Conservation (phyloP, 179 eudicot genomes). For the Dionaea muscipula region DNA sequence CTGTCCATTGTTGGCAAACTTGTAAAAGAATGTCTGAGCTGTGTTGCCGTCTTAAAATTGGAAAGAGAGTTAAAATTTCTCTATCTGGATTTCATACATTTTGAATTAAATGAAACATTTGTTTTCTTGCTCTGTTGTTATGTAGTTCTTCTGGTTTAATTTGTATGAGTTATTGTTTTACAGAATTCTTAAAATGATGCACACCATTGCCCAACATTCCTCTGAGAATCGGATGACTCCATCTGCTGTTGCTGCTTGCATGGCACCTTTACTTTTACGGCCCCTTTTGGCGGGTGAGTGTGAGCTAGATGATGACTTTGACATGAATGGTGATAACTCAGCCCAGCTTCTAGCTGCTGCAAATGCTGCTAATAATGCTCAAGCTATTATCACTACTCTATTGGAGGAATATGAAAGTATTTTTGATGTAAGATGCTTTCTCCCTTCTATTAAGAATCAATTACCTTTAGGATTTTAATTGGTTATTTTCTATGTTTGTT, state of each 20-base stretch:
- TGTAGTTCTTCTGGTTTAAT: neutral
- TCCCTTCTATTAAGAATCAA: conserved; percentile 25
- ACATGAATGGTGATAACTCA: conserved; percentile 70
- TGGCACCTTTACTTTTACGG: conserved; percentile 97
- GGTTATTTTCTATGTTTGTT: neutral
- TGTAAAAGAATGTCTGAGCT: too few relatives aligned
- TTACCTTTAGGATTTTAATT: neutral
- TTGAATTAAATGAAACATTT: neutral
- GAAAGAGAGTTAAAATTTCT: too few relatives aligned
- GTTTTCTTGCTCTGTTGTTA: neutral
- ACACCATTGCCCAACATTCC: conserved; percentile 56
- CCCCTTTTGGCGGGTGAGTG: conserved; percentile 99
- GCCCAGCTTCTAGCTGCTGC: conserved; percentile 99
- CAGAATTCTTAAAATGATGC: conserved; percentile 96
- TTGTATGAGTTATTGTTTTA: conserved; percentile 8
- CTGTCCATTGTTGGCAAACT: too few relatives aligned
- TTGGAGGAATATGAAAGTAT: conserved; percentile 85
- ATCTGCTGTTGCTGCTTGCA: conserved; percentile 95
- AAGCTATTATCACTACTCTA: conserved; percentile 72
- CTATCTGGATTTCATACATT: too few relatives aligned
- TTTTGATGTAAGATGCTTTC: conserved; percentile 76
- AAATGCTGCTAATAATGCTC: conserved; percentile 96
- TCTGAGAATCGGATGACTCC: conserved; percentile 88
- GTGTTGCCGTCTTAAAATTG: too few relatives aligned
- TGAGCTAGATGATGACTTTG: conserved; percentile 88